Evolutionary conservation across 108 stramenopile species (phyloP), one percentile per base, ranked within the genome.

Genomic region (Phaeodactylum tricornutum): DNA sequence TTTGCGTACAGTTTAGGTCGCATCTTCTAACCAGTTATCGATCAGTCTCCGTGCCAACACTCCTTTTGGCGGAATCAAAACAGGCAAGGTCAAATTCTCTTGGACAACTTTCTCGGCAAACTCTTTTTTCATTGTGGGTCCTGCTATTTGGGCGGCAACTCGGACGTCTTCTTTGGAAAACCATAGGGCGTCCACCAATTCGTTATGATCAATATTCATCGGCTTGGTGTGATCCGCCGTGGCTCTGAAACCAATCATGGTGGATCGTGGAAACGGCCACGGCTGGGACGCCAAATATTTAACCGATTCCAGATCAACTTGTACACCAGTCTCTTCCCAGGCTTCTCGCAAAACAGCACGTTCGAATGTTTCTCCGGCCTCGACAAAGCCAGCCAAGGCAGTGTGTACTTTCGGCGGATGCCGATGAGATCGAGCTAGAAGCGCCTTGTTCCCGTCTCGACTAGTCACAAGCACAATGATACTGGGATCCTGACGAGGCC

Each of bases 301-400:
- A 7, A 92, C 71, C 15, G 57, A 62, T 0, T 69, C 50, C 26
- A 23, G 27, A 48, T 81, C 72, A 21, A 87, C 49, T 19, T 29
- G 38, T 4, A 76, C 57, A 0, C 89, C 89, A 25, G 76, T 71
- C 45, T 92, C 89, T 60, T 92, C 89, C 16, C 45, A 57, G 2
- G 73, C 72, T 54, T 92, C 89, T 29, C 89, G 57, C 2, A 50
- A 53, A 7, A 84, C 80, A 29, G 81, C 82, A 35, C 33, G 36
- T 62, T 92, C 89, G 44, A 84, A 72, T 9, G 80, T 82, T 67
- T 92, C 89, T 8, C 89, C 89, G 3, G 82, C 83, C 47, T 92
- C 89, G 0, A 92, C 81, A 53, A 92, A 92, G 5, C 89, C 89
- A 12, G 89, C 89, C 14, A 92, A 41, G 0, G 69, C 69, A 3